Base-by-base conservation (phyloP, 164 flowering plant species). In the grape (Vitis vinifera) region DNA sequence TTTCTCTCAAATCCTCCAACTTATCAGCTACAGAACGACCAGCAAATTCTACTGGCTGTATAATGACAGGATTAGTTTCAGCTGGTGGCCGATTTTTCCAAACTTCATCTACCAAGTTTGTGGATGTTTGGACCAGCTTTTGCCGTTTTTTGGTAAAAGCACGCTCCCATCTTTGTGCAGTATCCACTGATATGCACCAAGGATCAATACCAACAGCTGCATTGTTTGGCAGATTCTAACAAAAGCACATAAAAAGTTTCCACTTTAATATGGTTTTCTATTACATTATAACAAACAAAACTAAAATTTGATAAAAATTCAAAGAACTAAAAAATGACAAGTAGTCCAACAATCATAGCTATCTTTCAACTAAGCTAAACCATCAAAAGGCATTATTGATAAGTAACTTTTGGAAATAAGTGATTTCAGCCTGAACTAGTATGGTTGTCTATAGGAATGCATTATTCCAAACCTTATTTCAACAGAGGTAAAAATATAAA, bases 181-280 rank as follows among this genome's bases (percentile, higher is more conserved):
- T 89, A 73, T 90, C 97, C 31, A 93, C 79, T 8, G 99, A 93
- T 57, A 91, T 73, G 65, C 98, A 95, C 99, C 98, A 93, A 10
- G 93, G 87, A 71, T 95, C 97, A 44, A 90, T 75, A 44, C 97
- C 99, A 70, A 95, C 68, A 15, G 88, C 75, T 52, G 97, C 90
- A 59, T 80, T 88, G 19, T 72, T 72, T 10, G 95, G 91, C 63
- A 95, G 79, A 78, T 91, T 91, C 97, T 94, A 71, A 63, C 51
- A 71, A 29, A 59, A 61, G 52, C 55, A 73, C 1, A 67, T 19
- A 52, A 68, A 8, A 16, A 58, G 27, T 37, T 37, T 3, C 17
- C 1, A 13, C 48, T 60, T 37, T 37, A 37, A 37, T 37, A 37
- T 37, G 7, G 44, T 37, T 37, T 31, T 37, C 44, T 37, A 37